Conservation (phyloP, 2,329 filamentous ascomycete genomes). For the Cladosporium sphaerospermum region DNA sequence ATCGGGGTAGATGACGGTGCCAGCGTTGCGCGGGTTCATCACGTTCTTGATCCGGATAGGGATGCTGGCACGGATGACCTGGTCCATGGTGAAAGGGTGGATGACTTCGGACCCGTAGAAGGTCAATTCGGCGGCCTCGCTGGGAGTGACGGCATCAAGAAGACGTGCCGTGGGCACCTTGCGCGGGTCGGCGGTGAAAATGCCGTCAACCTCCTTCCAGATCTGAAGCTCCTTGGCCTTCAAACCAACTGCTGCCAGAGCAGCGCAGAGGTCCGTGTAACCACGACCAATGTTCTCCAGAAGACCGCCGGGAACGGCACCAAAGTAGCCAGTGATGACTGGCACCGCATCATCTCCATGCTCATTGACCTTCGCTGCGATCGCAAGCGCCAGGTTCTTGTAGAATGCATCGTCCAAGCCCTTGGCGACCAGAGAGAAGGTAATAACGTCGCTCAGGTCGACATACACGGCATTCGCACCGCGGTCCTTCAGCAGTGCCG, state of each 20-base stretch:
- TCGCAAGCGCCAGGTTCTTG: constrained; percentile 34
- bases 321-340: constrained; percentile 81
- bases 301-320: constrained; percentile 82
- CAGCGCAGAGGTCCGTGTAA: constrained; percentile 94
- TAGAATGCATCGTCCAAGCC: constrained; percentile 44
- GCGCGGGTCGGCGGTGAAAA: constrained; percentile 79
- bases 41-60: constrained; percentile 89
- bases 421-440: constrained; percentile 46
- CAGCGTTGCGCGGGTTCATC: constrained; percentile 72
- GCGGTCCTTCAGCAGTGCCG: constrained; percentile 71
- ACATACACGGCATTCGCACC: constrained; percentile 83
- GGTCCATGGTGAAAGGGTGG: constrained; percentile 98
- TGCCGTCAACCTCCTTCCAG: constrained; percentile 98
- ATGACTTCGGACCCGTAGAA: constrained; percentile 77
- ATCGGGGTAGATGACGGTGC: constrained; percentile 80
- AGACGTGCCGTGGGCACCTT: constrained; percentile 90
- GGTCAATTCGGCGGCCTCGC: constrained; percentile 91
- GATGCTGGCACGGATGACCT: constrained; percentile 70
- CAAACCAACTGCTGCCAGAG: constrained; percentile 83
- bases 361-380: constrained; percentile 38
- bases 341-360: constrained; percentile 42
- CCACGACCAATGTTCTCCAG: constrained; percentile 89
- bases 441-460: constrained; percentile 76
- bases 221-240: constrained; percentile 85
- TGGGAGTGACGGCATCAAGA: constrained; percentile 81